Base-by-base conservation (phyloP, 352 stramenopile genomes). In the Pythium utonaiense region DNA sequence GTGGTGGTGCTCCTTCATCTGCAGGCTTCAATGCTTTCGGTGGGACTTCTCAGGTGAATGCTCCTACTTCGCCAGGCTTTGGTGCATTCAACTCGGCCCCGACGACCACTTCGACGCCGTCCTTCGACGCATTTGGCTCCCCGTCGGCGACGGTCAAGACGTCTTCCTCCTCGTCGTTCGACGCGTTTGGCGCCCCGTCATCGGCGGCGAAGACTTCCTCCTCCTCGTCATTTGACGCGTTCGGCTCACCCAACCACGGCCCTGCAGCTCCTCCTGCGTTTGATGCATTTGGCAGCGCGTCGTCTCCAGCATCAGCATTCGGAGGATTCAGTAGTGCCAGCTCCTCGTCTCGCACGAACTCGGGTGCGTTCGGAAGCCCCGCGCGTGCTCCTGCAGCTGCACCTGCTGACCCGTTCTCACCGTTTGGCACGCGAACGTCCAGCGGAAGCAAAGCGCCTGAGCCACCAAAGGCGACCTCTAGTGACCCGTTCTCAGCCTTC, bases 71-170 rank as follows among this genome's bases (percentile, higher is more conserved):
- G 8, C 42, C 49, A 30, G 50, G 28, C 22, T 60, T 60, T 59
- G 77, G 64, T 19, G 70, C 72, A 16, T 86, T 86, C 64, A 73
- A 74, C 60, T 72, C 77, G 6, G 75, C 81, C 28, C 59, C 61
- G 21, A 28, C 73, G 38, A 25, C 70, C 1, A 17, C 62, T 42
- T 22, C 34, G 19, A 13, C 41, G 13, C 9, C 57, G 34, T 48
- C 28, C 22, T 70, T 66, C 24, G 57, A 65, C 47, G 62, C 50
- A 9, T 67, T 67, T 36, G 61, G 53, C 17, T 14, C 61, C 0
- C 41, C 53, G 6, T 24, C 38, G 5, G 12, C 24, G 4, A 51
- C 56, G 7, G 42, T 62, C 13, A 52, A 70, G 53, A 50, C 57
- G 27, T 38, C 36, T 38, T 58, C 61, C 6, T 59, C 62, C 25